Evolutionary conservation across 2,329 filamentous ascomycete species (phyloP).

Genomic region (Pseudogymnoascus sp.): DNA sequence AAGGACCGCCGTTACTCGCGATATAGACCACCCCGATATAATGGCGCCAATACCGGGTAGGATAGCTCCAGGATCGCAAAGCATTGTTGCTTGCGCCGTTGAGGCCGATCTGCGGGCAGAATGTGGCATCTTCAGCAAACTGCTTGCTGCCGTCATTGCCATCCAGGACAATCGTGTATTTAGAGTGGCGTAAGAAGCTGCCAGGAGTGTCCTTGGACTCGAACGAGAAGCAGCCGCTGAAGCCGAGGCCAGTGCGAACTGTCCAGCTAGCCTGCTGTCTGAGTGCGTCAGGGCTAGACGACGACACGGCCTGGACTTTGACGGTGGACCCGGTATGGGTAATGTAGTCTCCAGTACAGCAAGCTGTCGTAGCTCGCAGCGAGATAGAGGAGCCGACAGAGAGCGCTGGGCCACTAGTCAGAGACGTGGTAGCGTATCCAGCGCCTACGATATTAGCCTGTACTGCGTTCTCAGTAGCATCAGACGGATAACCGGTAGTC

Average conservation of each 20-base stretch:
- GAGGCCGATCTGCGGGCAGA: slow-evolving; percentile 46
- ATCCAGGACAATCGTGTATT: slow-evolving; percentile 42
- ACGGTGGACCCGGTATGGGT: slow-evolving; percentile 42
- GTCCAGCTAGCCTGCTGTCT: slow-evolving; percentile 45
- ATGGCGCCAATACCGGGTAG: slow-evolving; percentile 50
- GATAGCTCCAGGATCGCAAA: slow-evolving; percentile 50
- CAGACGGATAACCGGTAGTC: slow-evolving; percentile 52
- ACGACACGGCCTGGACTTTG: slow-evolving; percentile 46
- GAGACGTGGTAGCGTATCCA: slow-evolving; percentile 40
- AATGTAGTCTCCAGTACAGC: slow-evolving; percentile 46
- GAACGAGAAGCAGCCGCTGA: slow-evolving; percentile 50
- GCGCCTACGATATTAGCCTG: slow-evolving; percentile 53
- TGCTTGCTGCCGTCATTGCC: slow-evolving; percentile 46
- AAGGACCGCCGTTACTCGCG: slow-evolving; percentile 46
- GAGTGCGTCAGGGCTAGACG: slow-evolving; percentile 40
- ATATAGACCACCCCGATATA: slow-evolving; percentile 38
- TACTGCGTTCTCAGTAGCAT: slow-evolving; percentile 47
- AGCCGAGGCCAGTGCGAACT: slow-evolving; percentile 45
- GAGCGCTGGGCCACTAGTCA: slow-evolving; percentile 40
- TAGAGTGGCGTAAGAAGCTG: slow-evolving; percentile 47
- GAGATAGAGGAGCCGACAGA: slow-evolving; percentile 43
- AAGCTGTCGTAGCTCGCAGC: slow-evolving; percentile 44
- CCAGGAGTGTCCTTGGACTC: slow-evolving; percentile 50
- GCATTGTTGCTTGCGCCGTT: slow-evolving; percentile 41
- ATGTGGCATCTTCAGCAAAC: slow-evolving; percentile 54